Percentiles rank a stretch among this genome's conserved stretches.
phyloP scores from a whole-genome alignment of 306 rosid genomes.

The Begonia loranthoides region DNA sequence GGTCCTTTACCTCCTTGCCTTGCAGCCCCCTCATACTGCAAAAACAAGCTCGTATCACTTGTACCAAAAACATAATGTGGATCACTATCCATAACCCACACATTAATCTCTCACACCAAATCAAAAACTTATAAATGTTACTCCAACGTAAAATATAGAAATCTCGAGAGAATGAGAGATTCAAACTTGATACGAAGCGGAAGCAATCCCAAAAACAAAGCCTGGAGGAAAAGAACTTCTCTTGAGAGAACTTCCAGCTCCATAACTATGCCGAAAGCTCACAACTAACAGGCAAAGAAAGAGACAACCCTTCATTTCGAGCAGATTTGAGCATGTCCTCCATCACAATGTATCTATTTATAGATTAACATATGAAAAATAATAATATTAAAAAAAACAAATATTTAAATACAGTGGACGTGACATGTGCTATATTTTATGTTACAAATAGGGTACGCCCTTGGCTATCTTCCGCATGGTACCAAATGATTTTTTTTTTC shows the following conservation, averaged over 20 bases:
- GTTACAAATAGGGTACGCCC: too few relatives aligned
- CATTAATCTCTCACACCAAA: not conserved
- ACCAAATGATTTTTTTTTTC: too few relatives aligned
- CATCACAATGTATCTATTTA: too few relatives aligned
- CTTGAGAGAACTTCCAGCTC: slow-evolving; percentile 12
- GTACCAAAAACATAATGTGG: not conserved
- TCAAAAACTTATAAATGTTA: too few relatives aligned
- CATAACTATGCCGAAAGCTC: slow-evolving; percentile 1
- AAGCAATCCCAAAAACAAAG: slow-evolving; percentile 37
- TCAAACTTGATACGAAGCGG: slow-evolving; percentile 26
- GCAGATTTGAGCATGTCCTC: too few relatives aligned
- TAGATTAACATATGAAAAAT: too few relatives aligned
- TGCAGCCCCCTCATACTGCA: slow-evolving; percentile 55
- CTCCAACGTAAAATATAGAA: too few relatives aligned
- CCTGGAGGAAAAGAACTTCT: slow-evolving; percentile 23
- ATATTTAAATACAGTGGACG: too few relatives aligned
- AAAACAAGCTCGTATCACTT: not conserved
- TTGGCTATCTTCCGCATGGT: too few relatives aligned
- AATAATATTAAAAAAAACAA: too few relatives aligned
- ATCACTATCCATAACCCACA: not conserved
- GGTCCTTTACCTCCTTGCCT: slow-evolving; percentile 35
- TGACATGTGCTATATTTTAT: too few relatives aligned
- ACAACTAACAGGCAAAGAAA: not conserved
- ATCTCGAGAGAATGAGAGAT: not conserved
- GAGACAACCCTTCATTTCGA: not conserved